A percentile compares a stretch with the other conserved stretches of the same genome.
These are phyloP conservation scores for Saccharomycopsis hybrid DNA, from an alignment of 1,139 yeast species.

Conservation along the genomic window DNA sequence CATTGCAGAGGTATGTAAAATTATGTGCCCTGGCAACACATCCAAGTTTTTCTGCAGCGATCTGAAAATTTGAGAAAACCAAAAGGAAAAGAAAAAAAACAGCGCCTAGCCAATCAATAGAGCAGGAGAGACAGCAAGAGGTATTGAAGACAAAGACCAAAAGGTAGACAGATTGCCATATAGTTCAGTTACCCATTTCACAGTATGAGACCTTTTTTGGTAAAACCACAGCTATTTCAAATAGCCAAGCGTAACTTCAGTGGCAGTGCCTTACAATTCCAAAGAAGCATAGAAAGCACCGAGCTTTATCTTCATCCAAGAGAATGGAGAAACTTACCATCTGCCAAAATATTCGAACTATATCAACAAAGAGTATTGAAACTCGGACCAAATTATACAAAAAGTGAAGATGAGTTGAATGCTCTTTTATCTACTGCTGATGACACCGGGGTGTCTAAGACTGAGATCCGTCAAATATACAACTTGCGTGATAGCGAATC, in stretches of 20 bases:
- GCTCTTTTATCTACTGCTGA: constrained; percentile 38
- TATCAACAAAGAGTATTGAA: constrained; percentile 52
- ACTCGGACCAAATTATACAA: constrained; percentile 52
- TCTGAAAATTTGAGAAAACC: too few species aligned
- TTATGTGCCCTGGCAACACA: too few species aligned
- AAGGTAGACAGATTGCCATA: too few species aligned
- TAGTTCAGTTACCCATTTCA: too few species aligned
- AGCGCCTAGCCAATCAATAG: too few species aligned
- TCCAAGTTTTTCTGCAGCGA: too few species aligned
- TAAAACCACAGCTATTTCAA: background rate
- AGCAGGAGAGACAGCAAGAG: too few species aligned
- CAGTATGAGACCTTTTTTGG: background rate
- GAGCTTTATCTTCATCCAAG: constrained; percentile 39
- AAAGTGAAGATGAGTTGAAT: constrained; percentile 41
- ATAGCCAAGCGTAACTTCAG: background rate
- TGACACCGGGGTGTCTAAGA: constrained; percentile 30
- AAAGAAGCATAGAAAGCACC: background rate
- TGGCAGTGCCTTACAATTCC: background rate
- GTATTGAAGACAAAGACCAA: too few species aligned
- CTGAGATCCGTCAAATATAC: constrained; percentile 31
- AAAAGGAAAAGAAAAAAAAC: too few species aligned
- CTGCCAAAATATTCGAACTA: constrained; percentile 53
- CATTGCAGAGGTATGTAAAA: too few species aligned
- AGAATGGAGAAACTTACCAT: constrained; percentile 62
- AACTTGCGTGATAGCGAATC: constrained; percentile 29